Percentiles rank a stretch among this genome's conserved stretches.
Conservation (phyloP, 345 rosid species). For the Litchi chinensis region DNA sequence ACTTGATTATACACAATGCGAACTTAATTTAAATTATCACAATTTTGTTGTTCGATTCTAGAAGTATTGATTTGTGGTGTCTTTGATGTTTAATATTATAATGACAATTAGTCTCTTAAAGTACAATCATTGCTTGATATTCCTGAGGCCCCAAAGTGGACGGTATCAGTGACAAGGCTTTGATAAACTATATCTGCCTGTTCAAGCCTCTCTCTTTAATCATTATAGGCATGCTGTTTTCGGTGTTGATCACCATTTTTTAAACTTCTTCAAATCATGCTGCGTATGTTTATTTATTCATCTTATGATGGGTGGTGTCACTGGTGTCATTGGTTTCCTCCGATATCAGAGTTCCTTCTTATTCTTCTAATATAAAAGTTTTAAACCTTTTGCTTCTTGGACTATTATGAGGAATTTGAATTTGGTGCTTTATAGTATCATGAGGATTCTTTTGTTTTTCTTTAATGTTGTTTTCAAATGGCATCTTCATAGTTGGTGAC, state of each 20-base stretch:
- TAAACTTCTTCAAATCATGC: slow-evolving; percentile 20
- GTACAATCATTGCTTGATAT: background rate
- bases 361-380: background rate
- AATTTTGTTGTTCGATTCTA: background rate
- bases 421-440: slow-evolving; percentile 1
- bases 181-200: slow-evolving; percentile 2
- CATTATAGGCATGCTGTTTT: slow-evolving; percentile 20
- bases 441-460: background rate
- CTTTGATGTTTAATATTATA: background rate
- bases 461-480: background rate
- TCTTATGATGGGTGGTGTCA: background rate
- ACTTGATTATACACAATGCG: background rate
- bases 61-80: background rate
- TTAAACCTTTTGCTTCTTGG: slow-evolving; percentile 2
- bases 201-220: slow-evolving; percentile 20
- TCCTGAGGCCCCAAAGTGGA: background rate
- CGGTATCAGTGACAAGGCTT: background rate
- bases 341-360: background rate
- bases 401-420: background rate
- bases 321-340: background rate
- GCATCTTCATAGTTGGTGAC: slow-evolving; percentile 18
- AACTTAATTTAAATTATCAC: background rate
- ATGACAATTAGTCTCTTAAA: background rate
- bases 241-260: slow-evolving; percentile 2
- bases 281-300: background rate